These are phyloP conservation scores for Penicillium aurantiogriseum DNA, from an alignment of 2,329 filamentous ascomycete genomes.

Conservation along the genomic window DNA sequence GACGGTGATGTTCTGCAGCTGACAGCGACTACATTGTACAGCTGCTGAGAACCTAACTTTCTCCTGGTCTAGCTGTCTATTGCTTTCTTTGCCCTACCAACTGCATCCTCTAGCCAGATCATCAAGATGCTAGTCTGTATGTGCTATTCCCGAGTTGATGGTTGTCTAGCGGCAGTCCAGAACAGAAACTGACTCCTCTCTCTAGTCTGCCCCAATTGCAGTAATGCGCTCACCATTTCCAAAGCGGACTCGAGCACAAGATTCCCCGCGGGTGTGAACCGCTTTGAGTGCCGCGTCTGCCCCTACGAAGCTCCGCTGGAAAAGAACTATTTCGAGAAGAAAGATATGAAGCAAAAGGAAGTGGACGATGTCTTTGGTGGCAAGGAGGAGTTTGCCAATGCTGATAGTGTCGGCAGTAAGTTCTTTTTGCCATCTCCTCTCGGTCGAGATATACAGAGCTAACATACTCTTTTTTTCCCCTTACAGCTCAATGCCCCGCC, in stretches of 20 bases:
- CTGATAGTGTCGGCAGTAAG: conserved; percentile 70
- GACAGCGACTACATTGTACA: background rate
- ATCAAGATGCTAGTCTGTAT: conserved; percentile 22
- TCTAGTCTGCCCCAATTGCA: conserved; percentile 51
- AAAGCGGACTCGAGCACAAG: conserved; percentile 38
- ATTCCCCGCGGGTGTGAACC: conserved; percentile 58
- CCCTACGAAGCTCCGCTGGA: conserved; percentile 86
- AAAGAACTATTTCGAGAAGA: conserved; percentile 77
- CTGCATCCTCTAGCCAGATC: background rate
- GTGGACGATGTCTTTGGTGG: conserved; percentile 89
- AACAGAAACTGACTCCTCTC: conserved; percentile 19
- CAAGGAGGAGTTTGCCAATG: conserved; percentile 84
- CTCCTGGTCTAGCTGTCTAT: background rate
- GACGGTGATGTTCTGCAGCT: conserved; percentile 7
- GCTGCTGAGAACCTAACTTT: background rate
- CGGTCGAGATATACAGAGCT: background rate
- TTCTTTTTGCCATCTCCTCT: conserved; percentile 3
- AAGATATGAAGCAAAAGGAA: conserved; percentile 77
- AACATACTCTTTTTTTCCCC: background rate
- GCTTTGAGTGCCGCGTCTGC: conserved; percentile 92
- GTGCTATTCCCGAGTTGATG: conserved; percentile 8
- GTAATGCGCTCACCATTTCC: conserved; percentile 50
- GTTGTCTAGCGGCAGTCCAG: background rate
- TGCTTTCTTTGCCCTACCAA: background rate
- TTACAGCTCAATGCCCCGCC: conserved; percentile 72